Percentiles rank a stretch among this genome's conserved stretches.
Evolutionary conservation across 352 stramenopile genomes (phyloP).

Genomic region (Phytophthora fragariaefolia): DNA sequence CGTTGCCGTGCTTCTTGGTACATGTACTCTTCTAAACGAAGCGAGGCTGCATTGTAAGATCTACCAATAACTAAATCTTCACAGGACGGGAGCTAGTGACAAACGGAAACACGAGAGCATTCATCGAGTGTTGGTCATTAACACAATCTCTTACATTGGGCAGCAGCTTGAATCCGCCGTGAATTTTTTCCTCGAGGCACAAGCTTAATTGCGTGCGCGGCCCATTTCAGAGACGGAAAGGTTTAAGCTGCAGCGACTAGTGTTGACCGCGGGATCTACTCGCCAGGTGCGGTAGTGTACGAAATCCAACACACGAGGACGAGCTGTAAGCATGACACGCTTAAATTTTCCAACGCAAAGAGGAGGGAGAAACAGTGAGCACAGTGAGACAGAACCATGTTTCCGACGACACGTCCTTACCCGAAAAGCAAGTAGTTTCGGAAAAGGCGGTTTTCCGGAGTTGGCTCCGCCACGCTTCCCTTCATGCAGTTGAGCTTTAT

Average conservation of each 20-base stretch:
- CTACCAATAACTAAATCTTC: no score
- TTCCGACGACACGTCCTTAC: slow-evolving; percentile 38
- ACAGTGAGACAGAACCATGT: not conserved
- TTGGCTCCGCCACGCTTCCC: slow-evolving; percentile 79
- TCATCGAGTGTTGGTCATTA: slow-evolving; percentile 16
- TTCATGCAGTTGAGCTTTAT: slow-evolving; percentile 89
- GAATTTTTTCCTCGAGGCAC: not conserved
- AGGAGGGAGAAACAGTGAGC: slow-evolving; percentile 1
- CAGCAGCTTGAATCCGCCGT: not conserved
- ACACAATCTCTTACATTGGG: slow-evolving; percentile 10
- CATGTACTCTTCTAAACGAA: no score
- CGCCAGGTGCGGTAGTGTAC: slow-evolving; percentile 76
- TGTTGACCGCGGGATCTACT: slow-evolving; percentile 39
- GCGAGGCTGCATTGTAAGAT: not conserved
- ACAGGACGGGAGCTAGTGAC: not conserved
- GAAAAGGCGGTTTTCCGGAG: slow-evolving; percentile 74
- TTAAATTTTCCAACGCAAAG: slow-evolving; percentile 21
- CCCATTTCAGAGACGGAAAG: slow-evolving; percentile 1
- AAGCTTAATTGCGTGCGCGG: not conserved
- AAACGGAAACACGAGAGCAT: slow-evolving; percentile 6
- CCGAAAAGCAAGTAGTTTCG: slow-evolving; percentile 89
- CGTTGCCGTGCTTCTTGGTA: not conserved
- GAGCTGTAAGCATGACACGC: slow-evolving; percentile 83
- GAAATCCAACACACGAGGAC: slow-evolving; percentile 87
- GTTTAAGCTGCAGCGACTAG: slow-evolving; percentile 8